A percentile compares a stretch with the other conserved stretches of the same genome.
These are phyloP conservation scores for Boletellus sp. DNA, from an alignment of 768 basidiomycete species.

Conservation along the genomic window DNA sequence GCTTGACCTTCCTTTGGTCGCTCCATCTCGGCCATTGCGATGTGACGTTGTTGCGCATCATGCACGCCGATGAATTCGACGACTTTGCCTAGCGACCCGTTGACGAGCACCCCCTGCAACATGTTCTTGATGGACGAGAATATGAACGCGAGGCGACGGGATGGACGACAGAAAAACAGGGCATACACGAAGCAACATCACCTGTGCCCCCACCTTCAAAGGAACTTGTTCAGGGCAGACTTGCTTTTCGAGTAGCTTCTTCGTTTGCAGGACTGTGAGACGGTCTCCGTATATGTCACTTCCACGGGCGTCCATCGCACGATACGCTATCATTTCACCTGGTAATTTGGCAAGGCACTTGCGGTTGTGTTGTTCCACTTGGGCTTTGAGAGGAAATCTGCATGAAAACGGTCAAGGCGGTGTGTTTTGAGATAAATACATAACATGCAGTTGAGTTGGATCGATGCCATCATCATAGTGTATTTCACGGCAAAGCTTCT, in stretches of 20 bases:
- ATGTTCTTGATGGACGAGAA: slow-evolving; percentile 28
- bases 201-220: slow-evolving; percentile 71
- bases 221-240: slow-evolving; percentile 46
- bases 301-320: slow-evolving; percentile 45
- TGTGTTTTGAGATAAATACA: not conserved
- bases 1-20: slow-evolving; percentile 10
- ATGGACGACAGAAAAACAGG: not conserved
- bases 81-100: slow-evolving; percentile 88
- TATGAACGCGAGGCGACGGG: not conserved
- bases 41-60: slow-evolving; percentile 26
- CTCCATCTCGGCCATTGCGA: slow-evolving; percentile 30
- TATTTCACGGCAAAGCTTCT: slow-evolving; percentile 57
- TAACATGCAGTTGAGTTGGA: slow-evolving; percentile 81
- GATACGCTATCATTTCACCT: slow-evolving; percentile 34
- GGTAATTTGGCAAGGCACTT: slow-evolving; percentile 16
- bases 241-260: slow-evolving; percentile 41
- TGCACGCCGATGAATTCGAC: slow-evolving; percentile 28
- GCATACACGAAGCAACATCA: slow-evolving; percentile 56
- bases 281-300: slow-evolving; percentile 35
- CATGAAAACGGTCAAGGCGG: not conserved
- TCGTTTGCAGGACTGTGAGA: slow-evolving; percentile 30
- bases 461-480: slow-evolving; percentile 75
- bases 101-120: slow-evolving; percentile 49
- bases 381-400: slow-evolving; percentile 27
- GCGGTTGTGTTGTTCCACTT: slow-evolving; percentile 26